Evolutionary conservation across 306 rosid species (phyloP), one percentile per base, ranked within the genome.

Genomic region (Fragaria ananassa): DNA sequence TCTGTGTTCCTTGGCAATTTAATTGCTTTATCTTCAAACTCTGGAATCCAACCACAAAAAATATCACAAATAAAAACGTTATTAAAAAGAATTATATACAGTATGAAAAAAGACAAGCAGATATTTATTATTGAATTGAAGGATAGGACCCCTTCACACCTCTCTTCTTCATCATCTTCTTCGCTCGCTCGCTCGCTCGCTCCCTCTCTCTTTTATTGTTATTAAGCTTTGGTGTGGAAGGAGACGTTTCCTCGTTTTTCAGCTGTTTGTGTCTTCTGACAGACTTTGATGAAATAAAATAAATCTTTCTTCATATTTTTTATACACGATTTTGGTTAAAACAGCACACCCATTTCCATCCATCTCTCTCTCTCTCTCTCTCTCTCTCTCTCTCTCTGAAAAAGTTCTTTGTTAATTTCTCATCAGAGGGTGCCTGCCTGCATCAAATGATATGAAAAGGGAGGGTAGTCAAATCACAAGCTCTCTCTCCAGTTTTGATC

Each of bases 91-190:
- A 3, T 75, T 50, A 50, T 14, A 27, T 31, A 23, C 53, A 46
- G 39, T n/a, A 81, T 70, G 98, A 90, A 94, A 94, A 95, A 88
- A 86, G 97, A 95, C 99, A 90, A 88, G 75, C 60, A 92, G 97
- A 95, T 90, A 90, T 90, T 92, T 90, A 92, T 81, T 85, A 85
- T 23, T 60, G 87, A 85, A 88, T 74, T 82, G 81, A 87, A 82
- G 86, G 82, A 83, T 79, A 54, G 86, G 91, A 78, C 93, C 88
- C 90, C 85, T 54, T 31, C 42, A 46, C 39, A 21, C 19, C 49
- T 81, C 45, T 61, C 83, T 58, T 66, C 77, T 62, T 72, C 81
- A 78, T 84, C 88, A 58, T 85, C 90, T 18, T 87, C 88, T 14
- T 53, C 37, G 27, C 4, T 53, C 47, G 47, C 27, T 53, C 47